Evolutionary conservation across 1,139 yeast genomes (phyloP), one percentile per base, ranked within the genome.

Genomic region (Pichia cactophila): DNA sequence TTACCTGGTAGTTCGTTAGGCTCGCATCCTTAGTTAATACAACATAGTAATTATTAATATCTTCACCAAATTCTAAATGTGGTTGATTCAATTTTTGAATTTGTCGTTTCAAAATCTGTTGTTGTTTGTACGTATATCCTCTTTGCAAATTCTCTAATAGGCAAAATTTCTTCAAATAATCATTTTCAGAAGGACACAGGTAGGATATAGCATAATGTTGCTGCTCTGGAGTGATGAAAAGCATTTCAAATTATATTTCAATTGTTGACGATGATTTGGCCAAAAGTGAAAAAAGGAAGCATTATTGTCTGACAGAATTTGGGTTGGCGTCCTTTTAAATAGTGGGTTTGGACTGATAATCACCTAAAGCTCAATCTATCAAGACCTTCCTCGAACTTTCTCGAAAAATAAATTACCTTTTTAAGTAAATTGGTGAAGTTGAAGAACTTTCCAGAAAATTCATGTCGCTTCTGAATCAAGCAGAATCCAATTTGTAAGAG

Each of bases 31-130:
- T 56, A 10, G 33, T 42, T 26, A 56, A 26, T 2, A 51, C 9
- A 20, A 56, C 35, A 28, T 51, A 51, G 42, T 55, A 55, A 33
- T 50, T 50, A 2, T 42, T 17, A 2, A 12, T 16, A 33, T 54
- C 55, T 42, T 55, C 50, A 5, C 38, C 26, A 9, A 43, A 36
- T 10, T 41, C 33, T 10, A 53, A 16, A 5, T 4, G 26, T 16
- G 57, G 57, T 28, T 46, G 47, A 38, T 54, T 54, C 16, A 44
- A 11, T 20, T 47, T 46, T 16, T 46, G 46, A 26, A 51, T 45
- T 20, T 49, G 42, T 17, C 44, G 45, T 9, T 46, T 49, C 36
- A 51, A 48, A 20, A 46, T 43, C 31, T 48, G 54, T 33, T 51
- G 54, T 35, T 48, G 50, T 16, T 31, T 46, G 16, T 48, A 44